Base-by-base conservation (phyloP, 768 basidiomycete genomes). In the Rhodotorula diobovata region DNA sequence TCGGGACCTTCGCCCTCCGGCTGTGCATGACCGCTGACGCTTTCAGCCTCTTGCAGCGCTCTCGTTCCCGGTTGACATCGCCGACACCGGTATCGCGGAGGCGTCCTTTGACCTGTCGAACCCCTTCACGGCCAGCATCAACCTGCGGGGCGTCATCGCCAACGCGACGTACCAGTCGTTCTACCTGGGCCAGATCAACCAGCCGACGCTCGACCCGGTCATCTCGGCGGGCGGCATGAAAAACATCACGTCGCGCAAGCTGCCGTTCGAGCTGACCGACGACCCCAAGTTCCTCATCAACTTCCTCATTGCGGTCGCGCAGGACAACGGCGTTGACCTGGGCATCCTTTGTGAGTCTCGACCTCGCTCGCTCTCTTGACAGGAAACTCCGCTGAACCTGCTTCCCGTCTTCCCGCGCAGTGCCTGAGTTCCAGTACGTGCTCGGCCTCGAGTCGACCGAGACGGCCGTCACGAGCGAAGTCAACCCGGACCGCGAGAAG, bases 51-150 rank as follows among this genome's bases (percentile, higher is more conserved):
- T 23, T 25, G 4, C 48, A 50, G 48, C 84, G 2, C 81, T 90
- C 43, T 81, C 83, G 32, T 87, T 90, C 81, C 88, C 88, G 3
- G 80, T 81, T 20, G 80, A 89, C 74, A 87, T 90, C 60, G 85
- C 84, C 28, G 80, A 83, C 70, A 88, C 86, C 1, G 87, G 87
- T 23, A 78, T 87, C 28, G 87, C 87, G 6, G 82, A 83, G 30
- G 81, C 85, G 21, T 81, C 85, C 2, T 89, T 89, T 79, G 82
- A 80, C 4, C 81, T 90, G 45, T 80, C 82, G 30, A 89, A 90
- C 76, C 88, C 88, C 0, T 90, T 90, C 80, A 88, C 87, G 0
- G 87, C 89, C n/a, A 86, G 85, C 77, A 86, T 90, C 78, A 87
- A 86, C 77, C 79, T 90, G 32, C 78, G 87, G n/a, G 79, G 81